Evolutionary conservation across 768 basidiomycete species (phyloP).

Genomic region (Boletellus sp.): DNA sequence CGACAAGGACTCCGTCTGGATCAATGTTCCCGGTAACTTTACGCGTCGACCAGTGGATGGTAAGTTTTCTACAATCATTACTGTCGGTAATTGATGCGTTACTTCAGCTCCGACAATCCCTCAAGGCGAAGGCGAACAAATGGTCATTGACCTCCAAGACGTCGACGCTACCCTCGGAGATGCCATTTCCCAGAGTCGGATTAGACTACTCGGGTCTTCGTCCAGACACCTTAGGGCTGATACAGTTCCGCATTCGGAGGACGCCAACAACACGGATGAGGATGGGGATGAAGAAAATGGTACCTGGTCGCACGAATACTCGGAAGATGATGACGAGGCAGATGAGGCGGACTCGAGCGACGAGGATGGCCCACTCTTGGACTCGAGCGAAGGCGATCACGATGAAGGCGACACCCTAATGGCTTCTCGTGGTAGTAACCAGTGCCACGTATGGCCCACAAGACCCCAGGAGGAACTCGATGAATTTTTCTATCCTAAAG

Average conservation of each 20-base stretch:
- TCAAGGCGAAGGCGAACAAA: constrained; percentile 92
- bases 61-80: constrained; percentile 28
- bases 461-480: constrained; percentile 42
- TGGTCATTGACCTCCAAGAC: constrained; percentile 97
- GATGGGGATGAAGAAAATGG: constrained; percentile 28
- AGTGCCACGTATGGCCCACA: constrained; percentile 47
- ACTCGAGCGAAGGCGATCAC: background rate
- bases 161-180: constrained; percentile 79
- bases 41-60: constrained; percentile 69
- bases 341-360: constrained; percentile 3
- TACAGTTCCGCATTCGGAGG: constrained; percentile 25
- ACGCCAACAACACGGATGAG: constrained; percentile 36
- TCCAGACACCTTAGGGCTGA: constrained; percentile 58
- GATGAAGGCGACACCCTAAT: constrained; percentile 3
- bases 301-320: constrained; percentile 12
- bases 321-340: background rate
- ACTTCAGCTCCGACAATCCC: constrained; percentile 56
- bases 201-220: constrained; percentile 81
- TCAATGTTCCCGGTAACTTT: constrained; percentile 96
- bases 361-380: background rate
- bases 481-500: constrained; percentile 69
- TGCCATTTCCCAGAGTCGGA: constrained; percentile 72
- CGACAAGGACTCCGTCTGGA: constrained; percentile 97
- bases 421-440: constrained; percentile 28
- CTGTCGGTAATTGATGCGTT: background rate